Evolutionary conservation across 768 basidiomycete genomes (phyloP).

Genomic region (Boletus tomentosulus): DNA sequence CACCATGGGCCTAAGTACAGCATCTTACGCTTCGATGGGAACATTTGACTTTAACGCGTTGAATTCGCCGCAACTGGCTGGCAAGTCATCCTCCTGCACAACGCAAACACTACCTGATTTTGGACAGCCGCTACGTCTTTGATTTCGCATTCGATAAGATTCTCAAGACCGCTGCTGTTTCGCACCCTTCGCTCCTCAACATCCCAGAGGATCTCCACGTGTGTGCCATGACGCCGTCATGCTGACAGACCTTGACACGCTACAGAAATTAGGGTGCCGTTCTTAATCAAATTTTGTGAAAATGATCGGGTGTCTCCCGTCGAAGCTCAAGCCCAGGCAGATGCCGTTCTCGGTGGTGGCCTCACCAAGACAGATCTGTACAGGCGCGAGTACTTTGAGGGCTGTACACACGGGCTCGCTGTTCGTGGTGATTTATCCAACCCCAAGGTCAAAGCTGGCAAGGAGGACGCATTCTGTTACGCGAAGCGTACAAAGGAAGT

Average conservation of each 20-base stretch:
- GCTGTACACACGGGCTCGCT: conserved; percentile 51
- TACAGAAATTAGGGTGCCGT: conserved; percentile 13
- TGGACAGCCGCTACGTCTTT: conserved; percentile 54
- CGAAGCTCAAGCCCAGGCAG: conserved; percentile 42
- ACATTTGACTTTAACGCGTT: no score
- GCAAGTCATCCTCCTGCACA: not conserved
- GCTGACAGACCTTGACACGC: conserved; percentile 42
- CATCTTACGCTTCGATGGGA: no score
- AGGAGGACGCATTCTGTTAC: no score
- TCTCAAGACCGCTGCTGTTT: conserved; percentile 45
- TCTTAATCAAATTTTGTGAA: conserved; percentile 63
- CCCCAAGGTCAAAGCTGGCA: no score
- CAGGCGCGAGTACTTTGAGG: conserved; percentile 44
- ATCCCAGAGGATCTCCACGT: conserved; percentile 54
- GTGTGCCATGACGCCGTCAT: conserved; percentile 1
- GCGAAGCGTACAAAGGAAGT: no score
- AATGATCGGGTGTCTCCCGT: conserved; percentile 46
- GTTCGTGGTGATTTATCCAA: conserved; percentile 29
- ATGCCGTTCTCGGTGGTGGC: conserved; percentile 43
- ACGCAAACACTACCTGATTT: no score
- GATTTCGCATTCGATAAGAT: conserved; percentile 56
- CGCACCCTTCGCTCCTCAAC: conserved; percentile 57
- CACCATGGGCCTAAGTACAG: no score
- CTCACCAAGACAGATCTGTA: conserved; percentile 49
- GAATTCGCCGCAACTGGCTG: no score